Base-by-base conservation (phyloP, 495 filamentous ascomycete species). In the Glarea lozoyensis region DNA sequence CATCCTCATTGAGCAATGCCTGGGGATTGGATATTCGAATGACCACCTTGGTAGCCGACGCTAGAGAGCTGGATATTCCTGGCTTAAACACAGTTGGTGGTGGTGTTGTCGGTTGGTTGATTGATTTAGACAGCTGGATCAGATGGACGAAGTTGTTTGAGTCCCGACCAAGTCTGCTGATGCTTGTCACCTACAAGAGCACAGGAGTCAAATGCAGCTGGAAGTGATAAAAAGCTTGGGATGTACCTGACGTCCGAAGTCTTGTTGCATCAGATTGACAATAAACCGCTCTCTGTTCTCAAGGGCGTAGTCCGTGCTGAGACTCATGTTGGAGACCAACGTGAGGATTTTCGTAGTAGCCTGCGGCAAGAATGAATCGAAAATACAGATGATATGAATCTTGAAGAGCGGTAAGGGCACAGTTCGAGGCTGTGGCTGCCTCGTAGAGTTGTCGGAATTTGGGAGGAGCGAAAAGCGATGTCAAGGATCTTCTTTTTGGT, bases 101-200 rank as follows among this genome's bases (percentile, higher is more conserved):
- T 36, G 41, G 32, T 18, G 34, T 15, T 20, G 20, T 23, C 16
- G 10, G 41, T n/a, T 39, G 10, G n/a, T 15, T 5, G 23, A 15
- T 22, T 6, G 32, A 39, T 32, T 45, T 15, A 20, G 30, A 17
- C 12, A 49, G 46, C 30, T 46, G 17, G 23, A 45, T 34, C 16
- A 42, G 46, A 34, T 49, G 42, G 29, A 45, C 46, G 31, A 46
- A 49, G 32, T 49, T 49, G 33, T 49, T 49, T 45, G 46, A 49
- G 31, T 49, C 46, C 38, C 46, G 42, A 16, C 46, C 46, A 10
- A 49, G 30, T 20, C 19, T 46, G 16, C 32, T 5, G 32, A 49
- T 38, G 19, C 18, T 11, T 38, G 22, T 37, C 12, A 42, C 41
- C 46, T 49, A 30, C 29, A 38, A 43, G 18, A 11, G 21, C 18